Percentiles rank a stretch among this genome's conserved stretches.
Evolutionary conservation across 768 basidiomycete species (phyloP).

Genomic region (Podaxis sp.): DNA sequence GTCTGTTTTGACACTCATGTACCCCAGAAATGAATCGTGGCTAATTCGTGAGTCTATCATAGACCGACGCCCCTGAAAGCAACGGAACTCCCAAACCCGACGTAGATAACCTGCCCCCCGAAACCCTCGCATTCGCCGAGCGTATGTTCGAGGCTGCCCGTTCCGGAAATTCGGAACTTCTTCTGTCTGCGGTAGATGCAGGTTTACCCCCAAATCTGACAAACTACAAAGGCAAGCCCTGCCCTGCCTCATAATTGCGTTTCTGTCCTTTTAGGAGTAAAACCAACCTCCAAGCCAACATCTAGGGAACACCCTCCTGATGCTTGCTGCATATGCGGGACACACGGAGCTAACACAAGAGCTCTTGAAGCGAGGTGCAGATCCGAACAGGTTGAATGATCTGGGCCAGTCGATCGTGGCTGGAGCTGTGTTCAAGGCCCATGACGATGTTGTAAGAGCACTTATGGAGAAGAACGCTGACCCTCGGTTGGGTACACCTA

Average conservation of each 20-base stretch:
- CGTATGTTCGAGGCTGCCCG: constrained; percentile 79
- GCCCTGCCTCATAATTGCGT: neutral
- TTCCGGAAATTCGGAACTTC: constrained; percentile 48
- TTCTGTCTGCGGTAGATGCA: constrained; percentile 62
- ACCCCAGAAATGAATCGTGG: neutral
- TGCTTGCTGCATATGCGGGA: constrained; percentile 77
- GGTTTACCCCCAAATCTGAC: constrained; percentile 74
- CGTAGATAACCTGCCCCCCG: constrained; percentile 32
- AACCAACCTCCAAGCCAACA: neutral
- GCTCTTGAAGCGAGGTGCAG: constrained; percentile 57
- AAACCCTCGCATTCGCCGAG: constrained; percentile 57
- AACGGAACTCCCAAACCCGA: constrained; percentile 17
- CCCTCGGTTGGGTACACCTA: constrained; percentile 64
- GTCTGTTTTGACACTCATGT: neutral
- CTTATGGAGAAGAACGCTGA: constrained; percentile 60
- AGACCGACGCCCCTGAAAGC: neutral
- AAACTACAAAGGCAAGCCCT: constrained; percentile 60
- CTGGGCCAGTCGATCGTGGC: constrained; percentile 71
- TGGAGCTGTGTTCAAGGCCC: constrained; percentile 75
- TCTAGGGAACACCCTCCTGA: constrained; percentile 74
- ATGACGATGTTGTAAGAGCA: constrained; percentile 60
- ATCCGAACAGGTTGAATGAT: constrained; percentile 72
- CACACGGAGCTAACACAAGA: constrained; percentile 52
- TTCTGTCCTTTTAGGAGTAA: neutral
- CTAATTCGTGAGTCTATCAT: neutral